Evolutionary conservation across 2,329 filamentous ascomycete genomes (phyloP).

Genomic region (Zarea fungicola): DNA sequence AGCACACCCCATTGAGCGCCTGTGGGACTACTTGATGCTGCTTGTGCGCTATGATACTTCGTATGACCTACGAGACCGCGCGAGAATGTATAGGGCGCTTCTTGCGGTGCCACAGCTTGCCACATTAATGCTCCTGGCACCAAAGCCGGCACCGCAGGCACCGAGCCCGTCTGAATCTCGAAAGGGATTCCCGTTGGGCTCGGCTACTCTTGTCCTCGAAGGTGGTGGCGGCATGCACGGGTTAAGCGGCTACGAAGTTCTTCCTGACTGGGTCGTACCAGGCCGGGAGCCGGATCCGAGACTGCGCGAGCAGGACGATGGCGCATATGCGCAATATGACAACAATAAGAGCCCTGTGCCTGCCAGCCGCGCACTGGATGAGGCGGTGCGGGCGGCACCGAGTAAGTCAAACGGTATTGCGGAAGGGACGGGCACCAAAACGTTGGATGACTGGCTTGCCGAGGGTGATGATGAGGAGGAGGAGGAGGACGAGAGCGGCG

Average conservation of each 20-base stretch:
- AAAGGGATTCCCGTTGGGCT: slow-evolving; percentile 73
- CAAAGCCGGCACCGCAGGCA: slow-evolving; percentile 87
- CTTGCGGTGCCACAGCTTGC: slow-evolving; percentile 82
- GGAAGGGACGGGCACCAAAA: slow-evolving; percentile 62
- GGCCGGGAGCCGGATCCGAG: slow-evolving; percentile 74
- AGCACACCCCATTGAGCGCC: slow-evolving; percentile 62
- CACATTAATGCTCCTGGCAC: slow-evolving; percentile 82
- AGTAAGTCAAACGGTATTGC: slow-evolving; percentile 46
- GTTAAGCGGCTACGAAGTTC: slow-evolving; percentile 68
- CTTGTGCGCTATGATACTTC: slow-evolving; percentile 90
- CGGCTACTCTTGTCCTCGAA: slow-evolving; percentile 78
- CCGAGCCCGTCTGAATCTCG: slow-evolving; percentile 84
- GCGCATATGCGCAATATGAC: slow-evolving; percentile 26
- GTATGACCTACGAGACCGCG: slow-evolving; percentile 88
- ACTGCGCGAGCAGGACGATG: slow-evolving; percentile 54
- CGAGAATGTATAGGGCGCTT: slow-evolving; percentile 81
- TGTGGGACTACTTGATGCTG: slow-evolving; percentile 82
- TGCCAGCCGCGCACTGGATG: slow-evolving; percentile 60
- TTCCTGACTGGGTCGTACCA: slow-evolving; percentile 80
- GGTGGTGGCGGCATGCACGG: slow-evolving; percentile 68
- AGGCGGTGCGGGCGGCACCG: slow-evolving; percentile 37
- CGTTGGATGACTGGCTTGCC: slow-evolving; percentile 87
- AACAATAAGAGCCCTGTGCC: slow-evolving; percentile 37
- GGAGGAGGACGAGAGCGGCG: slow-evolving; percentile 49
- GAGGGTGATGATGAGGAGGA: slow-evolving; percentile 60